Conservation (phyloP, 169 alveolate species). For the Plasmodium cynomolgi region DNA sequence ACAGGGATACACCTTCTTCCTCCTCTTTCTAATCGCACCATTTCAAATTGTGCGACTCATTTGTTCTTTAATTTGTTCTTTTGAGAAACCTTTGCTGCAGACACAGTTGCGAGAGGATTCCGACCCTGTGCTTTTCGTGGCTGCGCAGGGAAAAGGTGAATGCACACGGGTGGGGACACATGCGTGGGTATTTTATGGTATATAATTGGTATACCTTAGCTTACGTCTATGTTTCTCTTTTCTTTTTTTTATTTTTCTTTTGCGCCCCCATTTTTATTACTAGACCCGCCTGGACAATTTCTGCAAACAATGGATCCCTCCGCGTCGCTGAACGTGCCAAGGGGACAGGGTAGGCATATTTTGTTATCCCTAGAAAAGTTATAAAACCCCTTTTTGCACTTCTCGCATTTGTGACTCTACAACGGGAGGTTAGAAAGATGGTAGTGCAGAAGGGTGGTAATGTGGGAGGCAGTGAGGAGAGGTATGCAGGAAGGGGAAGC, state of each 20-base stretch:
- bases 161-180: not conserved
- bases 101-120: slow-evolving; percentile 20
- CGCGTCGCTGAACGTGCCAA: slow-evolving; percentile 42
- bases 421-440: not conserved
- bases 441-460: not conserved
- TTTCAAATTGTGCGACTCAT: not conserved
- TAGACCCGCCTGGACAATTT: slow-evolving; percentile 68
- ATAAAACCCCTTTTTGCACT: slow-evolving; percentile 62
- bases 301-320: slow-evolving; percentile 30
- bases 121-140: slow-evolving; percentile 41
- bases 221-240: not conserved
- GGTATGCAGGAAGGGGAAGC: not conserved
- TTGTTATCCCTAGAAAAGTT: slow-evolving; percentile 63
- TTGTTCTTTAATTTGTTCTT: not conserved
- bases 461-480: not conserved
- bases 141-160: slow-evolving; percentile 18
- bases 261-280: slow-evolving; percentile 22
- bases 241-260: not conserved
- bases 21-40: not conserved
- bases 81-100: slow-evolving; percentile 48
- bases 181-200: not conserved
- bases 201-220: not conserved
- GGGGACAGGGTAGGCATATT: slow-evolving; percentile 59
- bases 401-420: slow-evolving; percentile 48
- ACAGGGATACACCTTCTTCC: not conserved